Evolutionary conservation across 352 stramenopile species (phyloP), one percentile per base, ranked within the genome.

Genomic region (Phytophthora podocarpi): DNA sequence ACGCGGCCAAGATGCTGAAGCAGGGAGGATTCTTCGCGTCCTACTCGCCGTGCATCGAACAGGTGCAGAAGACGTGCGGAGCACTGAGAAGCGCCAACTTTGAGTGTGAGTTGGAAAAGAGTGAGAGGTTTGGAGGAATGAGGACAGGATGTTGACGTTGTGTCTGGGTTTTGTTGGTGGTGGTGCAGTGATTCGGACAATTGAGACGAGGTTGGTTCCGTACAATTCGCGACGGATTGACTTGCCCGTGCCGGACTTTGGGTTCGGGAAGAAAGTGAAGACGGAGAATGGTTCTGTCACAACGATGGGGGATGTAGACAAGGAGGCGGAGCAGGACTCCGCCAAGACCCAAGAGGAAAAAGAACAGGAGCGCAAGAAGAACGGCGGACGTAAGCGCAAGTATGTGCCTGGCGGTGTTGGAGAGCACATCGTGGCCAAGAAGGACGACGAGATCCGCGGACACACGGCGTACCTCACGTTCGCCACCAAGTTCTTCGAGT

Each of bases 31-130:
- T 85, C 39, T 89, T 99, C 45, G 97, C 95, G 39, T 98, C 87
- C 23, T 99, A 99, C 80, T 98, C 91, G 51, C 98, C 98, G 4
- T 99, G 98, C 70, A 98, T 99, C 46, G 98, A 99, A 78, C 98
- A 99, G 72, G 97, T 99, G 24, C 95, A 99, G 72, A 92, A 93
- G 59, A 95, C 87, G 7, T 93, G 76, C 45, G 84, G 78, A 24
- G 80, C 75, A 11, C 64, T 97, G 24, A 68, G 80, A 7, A 74
- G 87, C 28, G 75, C 84, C 21, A 87, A 90, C 39, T 97, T 96
- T 71, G 87, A 95, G 62, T 78, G 85, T 92, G 50, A 48, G 81
- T 87, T 12, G 1, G 30, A 24, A 28, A 3, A 9, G 5, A 18
- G n/a, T n/a, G 11, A 8, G 11, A 31, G 6, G 20, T 37, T 31